phyloP scores from a whole-genome alignment of 768 basidiomycete genomes.

The Termitomyces sp. region DNA sequence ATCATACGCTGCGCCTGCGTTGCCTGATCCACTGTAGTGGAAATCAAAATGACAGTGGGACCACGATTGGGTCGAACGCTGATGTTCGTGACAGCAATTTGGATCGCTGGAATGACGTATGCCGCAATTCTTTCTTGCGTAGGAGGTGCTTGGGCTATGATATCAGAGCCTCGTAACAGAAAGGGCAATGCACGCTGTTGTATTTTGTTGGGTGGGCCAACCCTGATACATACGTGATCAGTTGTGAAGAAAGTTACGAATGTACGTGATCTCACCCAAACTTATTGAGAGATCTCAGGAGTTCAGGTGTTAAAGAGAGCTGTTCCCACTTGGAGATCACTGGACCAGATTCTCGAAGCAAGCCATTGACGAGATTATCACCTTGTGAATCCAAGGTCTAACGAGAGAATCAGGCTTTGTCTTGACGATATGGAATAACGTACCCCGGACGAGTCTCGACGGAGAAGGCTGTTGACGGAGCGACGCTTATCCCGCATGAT shows the following conservation, averaged over 20 bases:
- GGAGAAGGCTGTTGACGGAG: constrained; percentile 61
- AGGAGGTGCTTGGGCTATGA: constrained; percentile 97
- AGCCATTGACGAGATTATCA: constrained; percentile 46
- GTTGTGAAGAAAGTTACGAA: not conserved
- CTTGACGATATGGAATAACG: constrained; percentile 19
- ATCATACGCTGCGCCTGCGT: constrained; percentile 96
- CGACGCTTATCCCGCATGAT: constrained; percentile 65
- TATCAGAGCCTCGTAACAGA: constrained; percentile 88
- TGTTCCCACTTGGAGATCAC: constrained; percentile 96
- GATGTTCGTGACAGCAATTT: constrained; percentile 69
- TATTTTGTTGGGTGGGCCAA: constrained; percentile 98
- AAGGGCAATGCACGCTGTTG: constrained; percentile 96
- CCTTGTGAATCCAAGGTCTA: constrained; percentile 54
- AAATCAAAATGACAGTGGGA: constrained; percentile 88
- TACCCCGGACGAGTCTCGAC: constrained; percentile 74
- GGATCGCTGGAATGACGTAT: constrained; percentile 90
- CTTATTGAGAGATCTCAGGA: constrained; percentile 83
- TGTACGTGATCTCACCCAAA: constrained; percentile 68
- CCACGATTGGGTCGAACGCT: constrained; percentile 58
- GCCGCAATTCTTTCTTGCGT: constrained; percentile 98
- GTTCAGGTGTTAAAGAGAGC: constrained; percentile 75
- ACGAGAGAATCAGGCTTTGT: constrained; percentile 6
- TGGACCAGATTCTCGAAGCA: constrained; percentile 68
- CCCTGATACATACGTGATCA: constrained; percentile 36
- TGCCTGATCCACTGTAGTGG: constrained; percentile 97